phyloP scores from a whole-genome alignment of 73 alveolate genomes.

The Effrenium voratum region DNA sequence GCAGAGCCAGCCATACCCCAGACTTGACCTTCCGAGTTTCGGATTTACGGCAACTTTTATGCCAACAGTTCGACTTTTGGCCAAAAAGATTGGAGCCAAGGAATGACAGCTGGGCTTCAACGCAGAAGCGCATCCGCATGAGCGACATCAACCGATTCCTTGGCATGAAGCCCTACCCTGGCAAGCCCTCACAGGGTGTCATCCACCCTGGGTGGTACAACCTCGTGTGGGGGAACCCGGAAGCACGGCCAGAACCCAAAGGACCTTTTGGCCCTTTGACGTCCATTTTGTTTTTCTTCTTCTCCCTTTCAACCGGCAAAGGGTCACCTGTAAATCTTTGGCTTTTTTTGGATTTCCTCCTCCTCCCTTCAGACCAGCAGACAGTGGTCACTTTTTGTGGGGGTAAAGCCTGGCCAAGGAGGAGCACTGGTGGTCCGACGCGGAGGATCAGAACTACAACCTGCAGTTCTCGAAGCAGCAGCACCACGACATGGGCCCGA shows the following conservation, averaged over 20 bases:
- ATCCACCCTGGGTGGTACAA: not conserved
- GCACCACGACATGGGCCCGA: constrained; percentile 61
- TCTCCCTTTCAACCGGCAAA: not conserved
- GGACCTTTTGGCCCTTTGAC: not conserved
- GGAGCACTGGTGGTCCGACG: not conserved
- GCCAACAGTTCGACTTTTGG: too few relatives aligned
- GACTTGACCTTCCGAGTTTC: not conserved
- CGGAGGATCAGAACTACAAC: constrained; percentile 39
- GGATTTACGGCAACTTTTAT: constrained; percentile 15
- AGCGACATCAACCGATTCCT: constrained; percentile 92
- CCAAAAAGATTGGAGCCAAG: too few relatives aligned
- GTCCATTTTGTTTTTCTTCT: not conserved
- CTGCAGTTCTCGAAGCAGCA: constrained; percentile 50
- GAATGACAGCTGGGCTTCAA: constrained; percentile 58
- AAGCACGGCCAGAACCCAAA: too few relatives aligned
- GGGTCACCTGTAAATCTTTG: not conserved
- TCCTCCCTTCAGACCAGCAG: too few relatives aligned
- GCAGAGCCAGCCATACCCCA: too few relatives aligned
- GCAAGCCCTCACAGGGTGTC: constrained; percentile 75
- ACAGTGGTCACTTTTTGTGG: too few relatives aligned
- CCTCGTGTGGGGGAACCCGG: constrained; percentile 19
- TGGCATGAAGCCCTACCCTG: constrained; percentile 20
- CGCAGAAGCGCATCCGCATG: constrained; percentile 88
- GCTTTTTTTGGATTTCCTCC: not conserved
- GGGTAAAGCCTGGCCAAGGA: too few relatives aligned